Evolutionary conservation across 2,329 filamentous ascomycete species (phyloP).

Genomic region (Sclerotinia minor): DNA sequence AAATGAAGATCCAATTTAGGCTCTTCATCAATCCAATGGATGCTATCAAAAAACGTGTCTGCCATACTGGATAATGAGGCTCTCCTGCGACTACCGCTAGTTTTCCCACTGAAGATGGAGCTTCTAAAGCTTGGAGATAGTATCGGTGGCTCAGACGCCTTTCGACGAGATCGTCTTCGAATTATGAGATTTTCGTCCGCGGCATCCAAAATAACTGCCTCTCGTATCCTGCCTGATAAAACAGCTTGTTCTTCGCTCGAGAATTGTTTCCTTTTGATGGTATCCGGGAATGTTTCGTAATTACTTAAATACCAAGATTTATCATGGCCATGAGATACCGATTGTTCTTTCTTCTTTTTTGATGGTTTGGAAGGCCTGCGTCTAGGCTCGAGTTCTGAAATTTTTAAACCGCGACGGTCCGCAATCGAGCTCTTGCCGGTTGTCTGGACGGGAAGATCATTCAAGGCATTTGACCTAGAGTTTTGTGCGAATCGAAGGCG

Average conservation of each 20-base stretch:
- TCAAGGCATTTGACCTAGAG: slow-evolving; percentile 41
- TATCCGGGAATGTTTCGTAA: slow-evolving; percentile 61
- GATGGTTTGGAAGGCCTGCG: slow-evolving; percentile 34
- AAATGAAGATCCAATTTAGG: slow-evolving; percentile 67
- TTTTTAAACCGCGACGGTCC: slow-evolving; percentile 37
- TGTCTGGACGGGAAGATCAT: slow-evolving; percentile 38
- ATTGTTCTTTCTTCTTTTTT: slow-evolving; percentile 38
- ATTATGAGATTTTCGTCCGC: slow-evolving; percentile 59
- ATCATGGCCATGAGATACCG: slow-evolving; percentile 50
- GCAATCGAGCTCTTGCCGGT: slow-evolving; percentile 35
- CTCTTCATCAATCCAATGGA: slow-evolving; percentile 73
- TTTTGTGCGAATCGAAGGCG: slow-evolving; percentile 64
- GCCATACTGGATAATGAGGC: slow-evolving; percentile 35
- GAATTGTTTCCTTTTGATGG: slow-evolving; percentile 69
- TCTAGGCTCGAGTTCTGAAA: slow-evolving; percentile 35
- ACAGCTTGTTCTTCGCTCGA: slow-evolving; percentile 69
- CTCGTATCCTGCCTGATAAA: slow-evolving; percentile 54
- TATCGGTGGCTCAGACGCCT: slow-evolving; percentile 20
- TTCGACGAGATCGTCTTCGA: slow-evolving; percentile 45
- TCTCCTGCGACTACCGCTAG: slow-evolving; percentile 22
- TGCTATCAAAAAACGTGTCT: slow-evolving; percentile 58
- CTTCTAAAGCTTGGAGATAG: slow-evolving; percentile 16
- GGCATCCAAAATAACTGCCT: slow-evolving; percentile 56
- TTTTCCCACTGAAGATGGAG: slow-evolving; percentile 15
- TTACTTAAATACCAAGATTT: slow-evolving; percentile 62